These are phyloP conservation scores for Coffea eugenioides DNA, from an alignment of 257 asterid species.

Conservation along the genomic window DNA sequence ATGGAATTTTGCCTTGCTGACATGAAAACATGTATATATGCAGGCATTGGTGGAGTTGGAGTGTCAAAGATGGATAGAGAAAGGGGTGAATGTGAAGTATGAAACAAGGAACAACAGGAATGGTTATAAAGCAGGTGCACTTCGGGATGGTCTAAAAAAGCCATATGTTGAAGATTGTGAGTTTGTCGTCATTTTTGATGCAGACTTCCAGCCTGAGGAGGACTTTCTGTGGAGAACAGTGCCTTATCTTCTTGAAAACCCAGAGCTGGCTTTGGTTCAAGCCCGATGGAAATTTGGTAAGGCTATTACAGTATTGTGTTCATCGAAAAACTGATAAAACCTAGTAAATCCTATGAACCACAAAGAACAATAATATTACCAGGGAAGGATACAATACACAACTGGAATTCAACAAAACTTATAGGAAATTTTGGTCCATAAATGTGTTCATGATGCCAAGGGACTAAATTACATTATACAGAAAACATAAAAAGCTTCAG, in stretches of 20 bases:
- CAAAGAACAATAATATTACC: no score
- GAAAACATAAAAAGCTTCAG: neutral
- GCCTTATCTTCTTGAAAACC: conserved; percentile 73
- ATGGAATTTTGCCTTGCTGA: conserved; percentile 9
- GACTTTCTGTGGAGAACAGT: conserved; percentile 83
- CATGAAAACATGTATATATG: conserved; percentile 22
- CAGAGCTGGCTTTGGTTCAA: conserved; percentile 88
- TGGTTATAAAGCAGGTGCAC: conserved; percentile 94
- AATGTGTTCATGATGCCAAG: neutral
- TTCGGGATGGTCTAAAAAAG: conserved; percentile 79
- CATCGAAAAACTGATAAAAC: neutral
- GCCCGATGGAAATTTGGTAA: conserved; percentile 98
- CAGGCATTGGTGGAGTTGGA: conserved; percentile 72
- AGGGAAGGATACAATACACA: no score
- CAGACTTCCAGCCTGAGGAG: conserved; percentile 92
- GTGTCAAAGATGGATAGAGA: conserved; percentile 64
- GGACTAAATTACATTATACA: neutral
- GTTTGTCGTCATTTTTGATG: conserved; percentile 82
- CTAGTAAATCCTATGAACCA: no score
- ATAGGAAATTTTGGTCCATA: neutral
- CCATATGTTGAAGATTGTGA: conserved; percentile 74
- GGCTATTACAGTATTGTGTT: conserved; percentile 12
- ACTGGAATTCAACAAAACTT: no score
- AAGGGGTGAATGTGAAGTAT: conserved; percentile 70
- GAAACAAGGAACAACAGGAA: conserved; percentile 91